phyloP scores from a whole-genome alignment of 2,329 filamentous ascomycete genomes.

The Phoma sp. region DNA sequence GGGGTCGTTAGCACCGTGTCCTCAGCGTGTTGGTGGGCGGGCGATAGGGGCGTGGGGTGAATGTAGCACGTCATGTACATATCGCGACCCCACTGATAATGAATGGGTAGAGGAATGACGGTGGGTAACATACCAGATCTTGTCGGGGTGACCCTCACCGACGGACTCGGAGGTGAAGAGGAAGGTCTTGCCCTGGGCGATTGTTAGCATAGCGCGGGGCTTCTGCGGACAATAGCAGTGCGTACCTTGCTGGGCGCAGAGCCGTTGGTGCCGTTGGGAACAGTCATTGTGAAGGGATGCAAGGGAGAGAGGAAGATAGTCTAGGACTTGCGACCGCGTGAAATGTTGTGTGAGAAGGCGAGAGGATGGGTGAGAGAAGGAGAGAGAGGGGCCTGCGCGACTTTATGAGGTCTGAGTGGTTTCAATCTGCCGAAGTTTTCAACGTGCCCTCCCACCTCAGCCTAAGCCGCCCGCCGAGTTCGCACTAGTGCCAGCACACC shows the following conservation, averaged over 20 bases:
- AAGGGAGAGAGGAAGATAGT: slow-evolving; percentile 33
- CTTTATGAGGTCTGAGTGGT: slow-evolving; percentile 32
- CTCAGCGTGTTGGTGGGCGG: background rate
- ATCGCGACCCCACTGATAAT: background rate
- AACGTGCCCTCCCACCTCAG: slow-evolving; percentile 28
- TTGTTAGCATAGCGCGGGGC: slow-evolving; percentile 23
- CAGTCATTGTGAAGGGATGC: slow-evolving; percentile 30
- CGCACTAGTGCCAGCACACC: slow-evolving; percentile 12
- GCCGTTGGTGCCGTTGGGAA: slow-evolving; percentile 33
- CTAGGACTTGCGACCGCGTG: slow-evolving; percentile 48
- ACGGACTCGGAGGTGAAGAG: slow-evolving; percentile 61
- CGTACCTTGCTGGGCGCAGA: slow-evolving; percentile 34
- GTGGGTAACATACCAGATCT: slow-evolving; percentile 71
- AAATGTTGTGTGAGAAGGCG: slow-evolving; percentile 27
- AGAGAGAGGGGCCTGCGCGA: slow-evolving; percentile 36
- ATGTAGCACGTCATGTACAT: slow-evolving; percentile 15
- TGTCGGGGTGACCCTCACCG: slow-evolving; percentile 76
- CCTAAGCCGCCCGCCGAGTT: slow-evolving; percentile 12
- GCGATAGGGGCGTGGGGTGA: slow-evolving; percentile 1
- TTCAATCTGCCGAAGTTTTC: slow-evolving; percentile 39
- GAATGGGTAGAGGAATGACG: background rate
- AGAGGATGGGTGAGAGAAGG: slow-evolving; percentile 26
- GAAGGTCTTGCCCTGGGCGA: slow-evolving; percentile 44
- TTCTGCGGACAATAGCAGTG: slow-evolving; percentile 2
- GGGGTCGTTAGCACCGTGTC: slow-evolving; percentile 30